phyloP scores from a whole-genome alignment of 2,329 filamentous ascomycete genomes.

The Aspergillus versicolor region DNA sequence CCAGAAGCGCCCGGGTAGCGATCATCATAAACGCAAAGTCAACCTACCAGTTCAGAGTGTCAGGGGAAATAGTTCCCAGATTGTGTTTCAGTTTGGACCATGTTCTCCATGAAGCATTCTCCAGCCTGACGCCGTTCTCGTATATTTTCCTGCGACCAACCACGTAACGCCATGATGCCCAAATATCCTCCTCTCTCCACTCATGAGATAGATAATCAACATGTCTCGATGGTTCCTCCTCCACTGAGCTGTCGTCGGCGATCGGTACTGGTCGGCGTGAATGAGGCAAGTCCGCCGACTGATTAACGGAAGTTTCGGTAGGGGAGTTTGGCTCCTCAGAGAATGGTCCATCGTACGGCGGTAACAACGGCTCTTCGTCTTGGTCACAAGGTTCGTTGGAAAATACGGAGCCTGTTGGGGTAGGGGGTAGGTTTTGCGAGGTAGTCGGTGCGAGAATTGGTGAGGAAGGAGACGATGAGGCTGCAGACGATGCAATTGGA shows the following conservation, averaged over 20 bases:
- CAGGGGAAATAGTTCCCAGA: conserved; percentile 82
- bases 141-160: conserved; percentile 76
- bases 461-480: conserved; percentile 40
- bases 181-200: conserved; percentile 94
- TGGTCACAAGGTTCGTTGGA: conserved; percentile 27
- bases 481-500: conserved; percentile 30
- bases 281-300: conserved; percentile 50
- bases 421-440: conserved; percentile 32
- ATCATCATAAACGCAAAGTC: background rate
- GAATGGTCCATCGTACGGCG: conserved; percentile 46
- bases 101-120: conserved; percentile 96
- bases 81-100: conserved; percentile 93
- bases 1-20: background rate
- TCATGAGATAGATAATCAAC: conserved; percentile 95
- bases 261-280: conserved; percentile 62
- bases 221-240: conserved; percentile 74
- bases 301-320: conserved; percentile 23
- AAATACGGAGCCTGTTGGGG: conserved; percentile 39
- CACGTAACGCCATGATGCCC: conserved; percentile 95
- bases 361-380: conserved; percentile 41
- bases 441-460: conserved; percentile 33
- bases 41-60: conserved; percentile 86
- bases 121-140: conserved; percentile 75
- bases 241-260: conserved; percentile 76
- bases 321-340: conserved; percentile 39